Base-by-base conservation (phyloP, 1,139 yeast genomes). In the Pichia kudriavzevii region DNA sequence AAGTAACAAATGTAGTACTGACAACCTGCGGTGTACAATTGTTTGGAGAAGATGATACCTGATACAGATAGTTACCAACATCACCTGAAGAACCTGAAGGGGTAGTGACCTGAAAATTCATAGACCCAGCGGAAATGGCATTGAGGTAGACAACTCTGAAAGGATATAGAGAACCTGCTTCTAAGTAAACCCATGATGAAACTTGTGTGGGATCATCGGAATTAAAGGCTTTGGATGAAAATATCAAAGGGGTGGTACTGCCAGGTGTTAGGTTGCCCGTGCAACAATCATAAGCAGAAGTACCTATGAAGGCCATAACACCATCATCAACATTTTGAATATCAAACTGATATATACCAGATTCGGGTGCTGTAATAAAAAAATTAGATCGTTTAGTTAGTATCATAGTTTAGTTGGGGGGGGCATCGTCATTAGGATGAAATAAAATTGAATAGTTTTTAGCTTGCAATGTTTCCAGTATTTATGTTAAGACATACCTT, bases 241-340 rank as follows among this genome's bases (percentile, higher is more conserved):
- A 46, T 25, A 48, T 16, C 4, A 46, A 19, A 12, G 38, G 35
- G 4, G 28, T 35, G 4, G 29, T 28, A 12, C 19, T 26, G 15
- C 36, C 35, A 8, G 10, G 30, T 8, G 36, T 42, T 36, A 5
- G 40, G 34, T 16, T 38, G 4, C 37, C 30, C 16, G 36, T 27
- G 39, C 59, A 55, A 41, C 59, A 55, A 10, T 30, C 43, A 25
- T 54, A 50, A 4, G 52, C 58, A 26, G 35, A 39, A 22, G 33
- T 36, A 20, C 56, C 57, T 24, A 54, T 25, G 14, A 37, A 40
- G 3, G 50, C 38, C 35, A 42, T 35, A 2, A 44, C 49, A n/a
- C 47, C 42, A 41, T 55, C 56, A 39, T 55, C 58, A 22, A 42
- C 43, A 5, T 23, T 7, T 7, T 26, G 14, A 5, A 50, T 24